A percentile compares a stretch with the other conserved stretches of the same genome.
Conservation (phyloP, 345 rosid species). For the Acer yangbiense region DNA sequence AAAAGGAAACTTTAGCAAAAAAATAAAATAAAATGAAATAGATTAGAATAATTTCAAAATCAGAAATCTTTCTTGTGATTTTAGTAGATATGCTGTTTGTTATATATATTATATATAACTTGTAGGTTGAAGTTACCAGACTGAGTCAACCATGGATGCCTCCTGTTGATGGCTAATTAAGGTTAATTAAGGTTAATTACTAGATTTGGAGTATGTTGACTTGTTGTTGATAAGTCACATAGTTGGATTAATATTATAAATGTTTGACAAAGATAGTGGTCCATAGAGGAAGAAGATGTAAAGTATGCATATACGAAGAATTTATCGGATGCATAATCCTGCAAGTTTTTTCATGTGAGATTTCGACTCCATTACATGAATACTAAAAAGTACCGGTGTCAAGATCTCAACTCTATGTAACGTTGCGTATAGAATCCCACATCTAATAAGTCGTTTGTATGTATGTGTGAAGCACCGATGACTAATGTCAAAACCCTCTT, state of each 20-base stretch:
- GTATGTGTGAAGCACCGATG: background rate
- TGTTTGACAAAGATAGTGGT: slow-evolving; percentile 12
- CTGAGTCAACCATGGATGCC: background rate
- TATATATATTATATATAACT: too few species aligned
- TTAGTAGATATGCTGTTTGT: too few species aligned
- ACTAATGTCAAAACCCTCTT: background rate
- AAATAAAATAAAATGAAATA: too few species aligned
- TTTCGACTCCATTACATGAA: too few species aligned
- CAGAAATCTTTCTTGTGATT: background rate
- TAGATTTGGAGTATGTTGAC: background rate
- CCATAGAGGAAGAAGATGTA: background rate
- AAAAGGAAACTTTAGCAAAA: background rate
- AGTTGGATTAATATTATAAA: background rate
- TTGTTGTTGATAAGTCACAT: background rate
- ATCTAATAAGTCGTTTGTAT: background rate
- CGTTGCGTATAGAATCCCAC: too few species aligned
- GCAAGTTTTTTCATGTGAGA: too few species aligned
- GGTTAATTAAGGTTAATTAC: background rate
- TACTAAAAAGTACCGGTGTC: too few species aligned
- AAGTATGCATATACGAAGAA: background rate
- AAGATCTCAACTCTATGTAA: too few species aligned
- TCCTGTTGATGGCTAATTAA: background rate
- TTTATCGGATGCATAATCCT: too few species aligned
- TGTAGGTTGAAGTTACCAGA: background rate
- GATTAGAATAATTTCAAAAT: background rate